phyloP scores from a whole-genome alignment of 352 stramenopile genomes.

The Phytophthora tentaculata region DNA sequence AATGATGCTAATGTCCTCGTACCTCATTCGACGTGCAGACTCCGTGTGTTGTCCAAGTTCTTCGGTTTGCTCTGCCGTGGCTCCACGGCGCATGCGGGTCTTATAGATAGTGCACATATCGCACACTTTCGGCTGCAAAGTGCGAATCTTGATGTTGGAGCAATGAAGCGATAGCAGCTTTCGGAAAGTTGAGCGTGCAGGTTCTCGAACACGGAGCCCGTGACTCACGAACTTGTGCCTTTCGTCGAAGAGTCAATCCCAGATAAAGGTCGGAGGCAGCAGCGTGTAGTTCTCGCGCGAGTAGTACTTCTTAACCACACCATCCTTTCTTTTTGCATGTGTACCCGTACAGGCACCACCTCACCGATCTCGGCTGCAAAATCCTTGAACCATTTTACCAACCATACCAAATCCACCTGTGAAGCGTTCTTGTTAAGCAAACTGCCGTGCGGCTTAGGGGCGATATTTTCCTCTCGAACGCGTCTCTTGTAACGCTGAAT shows the following conservation, averaged over 20 bases:
- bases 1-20: background rate
- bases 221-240: background rate
- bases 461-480: background rate
- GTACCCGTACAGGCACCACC: background rate
- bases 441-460: background rate
- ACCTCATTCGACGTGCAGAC: background rate
- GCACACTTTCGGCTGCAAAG: background rate
- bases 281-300: conserved; percentile 3
- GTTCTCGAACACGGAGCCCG: background rate
- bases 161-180: background rate
- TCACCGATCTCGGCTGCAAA: background rate
- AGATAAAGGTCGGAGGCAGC: background rate
- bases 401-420: background rate
- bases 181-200: background rate
- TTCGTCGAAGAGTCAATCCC: background rate
- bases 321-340: background rate
- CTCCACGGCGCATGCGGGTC: background rate
- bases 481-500: background rate
- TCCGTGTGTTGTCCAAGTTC: background rate
- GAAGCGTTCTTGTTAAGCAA: background rate
- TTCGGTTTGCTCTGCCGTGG: background rate
- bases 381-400: background rate
- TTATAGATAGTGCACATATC: background rate
- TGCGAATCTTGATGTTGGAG: background rate
- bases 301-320: background rate